Conservation (phyloP, 345 rosid genomes). For the Zanthoxylum bungeanum region DNA sequence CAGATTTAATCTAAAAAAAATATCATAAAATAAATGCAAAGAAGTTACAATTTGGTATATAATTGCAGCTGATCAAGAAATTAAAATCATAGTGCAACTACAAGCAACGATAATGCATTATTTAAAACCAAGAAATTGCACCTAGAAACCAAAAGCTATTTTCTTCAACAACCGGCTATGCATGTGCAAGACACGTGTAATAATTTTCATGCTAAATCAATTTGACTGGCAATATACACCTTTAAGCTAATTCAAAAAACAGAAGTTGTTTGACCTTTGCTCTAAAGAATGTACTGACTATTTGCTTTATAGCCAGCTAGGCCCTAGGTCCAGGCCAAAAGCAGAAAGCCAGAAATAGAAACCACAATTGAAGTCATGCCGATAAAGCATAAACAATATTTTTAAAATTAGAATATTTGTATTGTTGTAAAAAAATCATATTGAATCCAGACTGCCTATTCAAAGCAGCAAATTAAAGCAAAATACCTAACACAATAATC, state of each 20-base stretch:
- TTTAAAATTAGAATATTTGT: not conserved
- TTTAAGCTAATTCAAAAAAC: not conserved
- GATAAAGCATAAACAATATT: not conserved
- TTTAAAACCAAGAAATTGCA: not conserved
- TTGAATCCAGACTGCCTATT: not conserved
- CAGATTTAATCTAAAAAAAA: slow-evolving; percentile 59
- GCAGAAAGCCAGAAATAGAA: not conserved
- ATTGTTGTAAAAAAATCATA: not conserved
- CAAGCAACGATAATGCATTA: not conserved
- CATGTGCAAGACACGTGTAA: not conserved
- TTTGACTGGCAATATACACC: not conserved
- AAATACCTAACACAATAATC: slow-evolving; percentile 72
- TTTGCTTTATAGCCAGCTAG: not conserved
- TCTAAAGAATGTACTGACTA: not conserved
- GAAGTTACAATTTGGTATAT: slow-evolving; percentile 6
- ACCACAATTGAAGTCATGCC: not conserved
- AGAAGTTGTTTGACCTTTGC: not conserved
- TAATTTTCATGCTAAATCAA: not conserved
- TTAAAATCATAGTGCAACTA: not conserved
- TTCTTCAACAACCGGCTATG: not conserved
- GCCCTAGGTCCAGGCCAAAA: not conserved
- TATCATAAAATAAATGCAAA: slow-evolving; percentile 16
- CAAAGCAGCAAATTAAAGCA: not conserved
- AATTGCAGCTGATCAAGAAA: not conserved
- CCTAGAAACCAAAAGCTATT: not conserved